phyloP scores from a whole-genome alignment of 768 basidiomycete genomes.

The Collybia mongolica region DNA sequence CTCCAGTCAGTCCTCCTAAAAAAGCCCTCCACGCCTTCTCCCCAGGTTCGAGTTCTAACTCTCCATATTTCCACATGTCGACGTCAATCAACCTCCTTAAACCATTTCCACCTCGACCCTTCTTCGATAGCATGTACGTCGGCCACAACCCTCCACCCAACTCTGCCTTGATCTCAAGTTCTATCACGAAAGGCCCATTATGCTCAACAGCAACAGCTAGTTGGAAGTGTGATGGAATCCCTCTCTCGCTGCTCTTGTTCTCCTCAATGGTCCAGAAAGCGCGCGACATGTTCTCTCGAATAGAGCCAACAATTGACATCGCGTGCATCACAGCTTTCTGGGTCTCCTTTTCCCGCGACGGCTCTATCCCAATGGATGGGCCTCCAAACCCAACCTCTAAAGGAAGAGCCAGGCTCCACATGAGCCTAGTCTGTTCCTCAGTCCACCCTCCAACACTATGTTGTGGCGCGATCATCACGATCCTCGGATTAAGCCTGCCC shows the following conservation, averaged over 20 bases:
- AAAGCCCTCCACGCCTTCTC: slow-evolving; percentile 19
- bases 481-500: slow-evolving; percentile 5
- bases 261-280: slow-evolving; percentile 20
- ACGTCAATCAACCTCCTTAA: slow-evolving; percentile 16
- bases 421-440: slow-evolving; percentile 18
- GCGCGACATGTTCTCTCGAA: slow-evolving; percentile 7
- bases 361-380: slow-evolving; percentile 13
- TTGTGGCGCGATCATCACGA: slow-evolving; percentile 15
- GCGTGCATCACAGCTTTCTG: slow-evolving; percentile 18
- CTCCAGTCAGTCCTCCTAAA: slow-evolving; percentile 17
- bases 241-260: slow-evolving; percentile 19
- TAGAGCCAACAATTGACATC: slow-evolving; percentile 17
- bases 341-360: slow-evolving; percentile 13
- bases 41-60: slow-evolving; percentile 15
- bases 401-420: slow-evolving; percentile 15
- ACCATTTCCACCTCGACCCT: slow-evolving; percentile 10
- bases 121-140: slow-evolving; percentile 18
- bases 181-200: slow-evolving; percentile 13
- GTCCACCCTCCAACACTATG: slow-evolving; percentile 22
- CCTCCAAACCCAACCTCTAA: slow-evolving; percentile 8
- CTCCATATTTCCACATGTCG: slow-evolving; percentile 19
- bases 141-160: slow-evolving; percentile 16
- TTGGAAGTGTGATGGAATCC: slow-evolving; percentile 18
- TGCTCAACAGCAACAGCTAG: slow-evolving; percentile 18
- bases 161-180: slow-evolving; percentile 19